Base-by-base conservation (phyloP, 441 rosid species). In the Arabidopsis hybrid region DNA sequence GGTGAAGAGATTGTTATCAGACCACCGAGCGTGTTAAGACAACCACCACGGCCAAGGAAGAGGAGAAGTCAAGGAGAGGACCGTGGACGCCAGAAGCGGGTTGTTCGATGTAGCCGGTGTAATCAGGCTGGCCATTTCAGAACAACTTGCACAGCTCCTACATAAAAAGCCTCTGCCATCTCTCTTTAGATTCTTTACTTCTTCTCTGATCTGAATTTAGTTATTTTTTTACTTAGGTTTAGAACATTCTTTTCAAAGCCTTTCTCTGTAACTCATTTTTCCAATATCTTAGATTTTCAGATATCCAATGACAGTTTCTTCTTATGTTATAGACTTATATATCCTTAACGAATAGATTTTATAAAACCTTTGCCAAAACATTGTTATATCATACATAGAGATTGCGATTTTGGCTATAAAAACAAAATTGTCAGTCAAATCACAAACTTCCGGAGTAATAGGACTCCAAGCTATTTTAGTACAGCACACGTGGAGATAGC, bases 81-180 rank as follows among this genome's bases (percentile, higher is more conserved):
- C 46, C 80, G 71, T 26, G 84, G 79, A 35, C 83, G 86, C 13
- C 78, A 53, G 10, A 87, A 85, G 72, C 77, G 91, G 69, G 80
- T 72, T 34, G 88, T 87, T 79, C 83, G 86, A 49, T 87, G 89
- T 71, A 87, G 91, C 73, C 81, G 91, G 45, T 87, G 91, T 78
- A 78, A 82, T 78, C 85, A 87, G 72, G 79, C 87, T 4, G 91
- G 91, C 31, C 91, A 87, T 85, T 87, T 87, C 75, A 83, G 91
- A 79, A 86, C 85, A 17, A 86, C 90, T 34, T 86, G 90, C 81
- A 80, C 89, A 65, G 81, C 89, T 26, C 89, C 91, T 49, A 81
- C 77, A 53, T 82, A 83, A 72, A 53, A 51, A 35, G 1, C 13
- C 8, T 40, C n/a, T 60, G 60, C 51, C 34, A 42, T 51, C 13